Conservation (phyloP, 2,329 filamentous ascomycete species). For the Endoconidiophora polonica region DNA sequence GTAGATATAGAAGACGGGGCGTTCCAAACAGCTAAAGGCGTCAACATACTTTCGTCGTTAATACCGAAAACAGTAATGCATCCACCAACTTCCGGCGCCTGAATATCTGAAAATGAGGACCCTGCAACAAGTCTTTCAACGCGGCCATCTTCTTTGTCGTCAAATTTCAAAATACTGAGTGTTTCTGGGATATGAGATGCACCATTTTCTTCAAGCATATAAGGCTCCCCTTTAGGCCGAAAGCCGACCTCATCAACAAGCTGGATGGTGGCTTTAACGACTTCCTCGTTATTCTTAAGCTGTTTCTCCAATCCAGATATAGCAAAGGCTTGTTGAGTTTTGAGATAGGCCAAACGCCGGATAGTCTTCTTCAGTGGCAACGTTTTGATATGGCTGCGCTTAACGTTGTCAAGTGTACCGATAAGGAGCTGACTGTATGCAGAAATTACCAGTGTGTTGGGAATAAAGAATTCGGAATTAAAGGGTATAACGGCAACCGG, state of each 20-base stretch:
- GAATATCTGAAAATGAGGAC: slow-evolving; percentile 39
- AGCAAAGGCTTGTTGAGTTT: slow-evolving; percentile 63
- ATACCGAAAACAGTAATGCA: slow-evolving; percentile 57
- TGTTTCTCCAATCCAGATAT: slow-evolving; percentile 71
- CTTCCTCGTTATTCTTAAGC: slow-evolving; percentile 53
- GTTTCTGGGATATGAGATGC: slow-evolving; percentile 64
- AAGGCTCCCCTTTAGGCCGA: slow-evolving; percentile 53
- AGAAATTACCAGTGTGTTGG: slow-evolving; percentile 64
- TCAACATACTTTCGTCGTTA: slow-evolving; percentile 55
- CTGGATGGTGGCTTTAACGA: slow-evolving; percentile 64
- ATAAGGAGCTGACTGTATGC: slow-evolving; percentile 63
- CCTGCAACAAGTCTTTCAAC: slow-evolving; percentile 81
- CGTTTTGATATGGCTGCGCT: slow-evolving; percentile 75
- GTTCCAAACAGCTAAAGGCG: slow-evolving; percentile 49
- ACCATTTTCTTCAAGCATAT: slow-evolving; percentile 35
- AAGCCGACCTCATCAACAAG: slow-evolving; percentile 86
- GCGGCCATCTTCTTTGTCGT: slow-evolving; percentile 34
- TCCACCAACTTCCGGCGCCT: slow-evolving; percentile 5
- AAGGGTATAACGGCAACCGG: slow-evolving; percentile 71
- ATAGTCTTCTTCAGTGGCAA: slow-evolving; percentile 68
- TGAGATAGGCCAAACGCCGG: slow-evolving; percentile 71
- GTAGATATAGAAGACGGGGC: slow-evolving; percentile 71
- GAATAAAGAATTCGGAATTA: slow-evolving; percentile 57
- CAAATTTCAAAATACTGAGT: slow-evolving; percentile 60
- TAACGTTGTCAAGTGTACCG: slow-evolving; percentile 63